Conservation (phyloP, 177 flowering plant genomes). For the Vitis hybrid region DNA sequence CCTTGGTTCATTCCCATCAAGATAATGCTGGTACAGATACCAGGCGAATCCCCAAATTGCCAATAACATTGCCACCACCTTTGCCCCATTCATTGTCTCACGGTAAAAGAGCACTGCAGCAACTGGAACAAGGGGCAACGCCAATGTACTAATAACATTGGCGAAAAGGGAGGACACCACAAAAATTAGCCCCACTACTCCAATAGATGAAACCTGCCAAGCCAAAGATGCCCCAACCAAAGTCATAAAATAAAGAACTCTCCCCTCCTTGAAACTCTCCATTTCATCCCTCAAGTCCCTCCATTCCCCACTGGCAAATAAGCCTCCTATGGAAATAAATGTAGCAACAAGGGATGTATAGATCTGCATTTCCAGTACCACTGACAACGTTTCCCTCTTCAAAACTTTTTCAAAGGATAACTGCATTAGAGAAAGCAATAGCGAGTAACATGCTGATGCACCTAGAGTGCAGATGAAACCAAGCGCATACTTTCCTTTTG, state of each 20-base stretch:
- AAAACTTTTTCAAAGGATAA: constrained; percentile 9
- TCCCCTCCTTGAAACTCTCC: constrained; percentile 15
- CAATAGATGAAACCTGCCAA: constrained; percentile 20
- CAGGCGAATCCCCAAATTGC: constrained; percentile 19
- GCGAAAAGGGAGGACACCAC: constrained; percentile 25
- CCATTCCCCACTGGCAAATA: constrained; percentile 20
- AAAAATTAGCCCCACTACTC: constrained; percentile 18
- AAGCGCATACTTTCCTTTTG: constrained; percentile 35
- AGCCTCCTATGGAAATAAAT: constrained; percentile 8
- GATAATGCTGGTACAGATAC: constrained; percentile 18
- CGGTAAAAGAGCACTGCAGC: constrained; percentile 11
- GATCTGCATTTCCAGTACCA: constrained; percentile 13
- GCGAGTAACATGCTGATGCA: constrained; percentile 10
- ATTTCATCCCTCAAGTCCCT: constrained; percentile 10
- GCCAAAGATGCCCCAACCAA: constrained; percentile 18
- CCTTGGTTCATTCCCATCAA: constrained; percentile 2
- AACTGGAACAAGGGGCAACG: constrained; percentile 15
- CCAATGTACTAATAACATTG: constrained; percentile 18
- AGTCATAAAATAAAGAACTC: constrained; percentile 10
- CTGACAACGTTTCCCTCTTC: constrained; percentile 11
- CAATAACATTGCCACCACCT: constrained; percentile 19
- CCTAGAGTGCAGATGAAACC: constrained; percentile 14
- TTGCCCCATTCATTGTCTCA: constrained; percentile 18
- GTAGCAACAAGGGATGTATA: constrained; percentile 13
- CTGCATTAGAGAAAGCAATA: constrained; percentile 14